A percentile compares a stretch with the other conserved stretches of the same genome.
These are phyloP conservation scores for Agaricus blazei DNA, from an alignment of 768 basidiomycete genomes.

Conservation along the genomic window DNA sequence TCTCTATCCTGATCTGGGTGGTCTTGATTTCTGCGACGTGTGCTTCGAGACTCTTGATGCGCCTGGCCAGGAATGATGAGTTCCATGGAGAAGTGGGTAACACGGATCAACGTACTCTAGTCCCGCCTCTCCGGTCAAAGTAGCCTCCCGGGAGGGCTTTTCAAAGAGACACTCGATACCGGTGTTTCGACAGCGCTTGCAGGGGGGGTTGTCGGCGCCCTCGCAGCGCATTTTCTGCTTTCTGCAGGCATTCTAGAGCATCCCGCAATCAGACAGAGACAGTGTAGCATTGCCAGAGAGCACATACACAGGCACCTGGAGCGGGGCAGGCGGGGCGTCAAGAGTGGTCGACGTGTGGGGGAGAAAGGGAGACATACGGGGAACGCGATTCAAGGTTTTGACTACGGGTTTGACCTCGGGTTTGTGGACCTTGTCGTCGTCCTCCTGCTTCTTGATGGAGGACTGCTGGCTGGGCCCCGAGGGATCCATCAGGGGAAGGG, in stretches of 20 bases:
- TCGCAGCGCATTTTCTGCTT: constrained; percentile 98
- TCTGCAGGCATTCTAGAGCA: constrained; percentile 80
- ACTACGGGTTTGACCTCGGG: constrained; percentile 67
- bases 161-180: constrained; percentile 93
- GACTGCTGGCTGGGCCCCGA: constrained; percentile 32
- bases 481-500: constrained; percentile 16
- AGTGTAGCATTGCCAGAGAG: not conserved
- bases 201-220: constrained; percentile 96
- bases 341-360: constrained; percentile 4
- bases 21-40: constrained; percentile 82
- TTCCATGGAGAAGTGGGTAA: constrained; percentile 8
- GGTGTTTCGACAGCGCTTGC: constrained; percentile 85
- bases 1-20: constrained; percentile 72
- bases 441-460: constrained; percentile 60
- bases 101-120: constrained; percentile 59
- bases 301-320: constrained; percentile 76
- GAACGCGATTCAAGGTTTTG: constrained; percentile 81
- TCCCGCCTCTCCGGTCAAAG: constrained; percentile 84
- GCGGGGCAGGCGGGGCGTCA: constrained; percentile 13
- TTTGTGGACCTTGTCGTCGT: constrained; percentile 51
- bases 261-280: constrained; percentile 11
- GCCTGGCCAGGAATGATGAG: constrained; percentile 40
- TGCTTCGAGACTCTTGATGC: constrained; percentile 82
- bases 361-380: constrained; percentile 51
- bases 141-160: constrained; percentile 85